Evolutionary conservation across 371 early-diverging fungal genomes (phyloP).

Genomic region (Fennellomyces sp.): DNA sequence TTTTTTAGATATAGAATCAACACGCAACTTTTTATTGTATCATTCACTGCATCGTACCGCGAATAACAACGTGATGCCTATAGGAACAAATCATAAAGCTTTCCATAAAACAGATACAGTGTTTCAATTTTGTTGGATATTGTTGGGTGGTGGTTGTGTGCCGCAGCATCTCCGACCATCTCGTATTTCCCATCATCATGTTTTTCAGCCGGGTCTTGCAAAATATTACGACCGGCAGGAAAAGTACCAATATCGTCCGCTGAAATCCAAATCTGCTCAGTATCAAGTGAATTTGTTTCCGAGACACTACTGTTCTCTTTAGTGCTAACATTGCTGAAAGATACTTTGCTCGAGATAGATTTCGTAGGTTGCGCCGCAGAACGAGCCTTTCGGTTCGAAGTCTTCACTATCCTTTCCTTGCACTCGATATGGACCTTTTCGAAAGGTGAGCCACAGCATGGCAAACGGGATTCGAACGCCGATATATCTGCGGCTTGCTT

Average conservation of each 20-base stretch:
- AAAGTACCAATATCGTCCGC: constrained; percentile 18
- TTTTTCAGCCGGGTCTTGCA: constrained; percentile 18
- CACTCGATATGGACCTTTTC: no score
- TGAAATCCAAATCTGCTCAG: constrained; percentile 9
- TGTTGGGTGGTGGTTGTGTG: constrained; percentile 10
- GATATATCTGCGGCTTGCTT: no score
- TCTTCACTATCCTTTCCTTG: no score
- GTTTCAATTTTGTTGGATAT: constrained; percentile 6
- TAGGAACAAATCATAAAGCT: no score
- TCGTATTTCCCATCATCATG: constrained; percentile 15
- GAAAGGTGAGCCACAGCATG: no score
- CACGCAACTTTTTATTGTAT: no score
- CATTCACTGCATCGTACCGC: no score
- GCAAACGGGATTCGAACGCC: no score
- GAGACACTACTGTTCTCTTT: not conserved
- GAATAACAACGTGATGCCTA: no score
- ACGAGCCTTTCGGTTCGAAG: constrained; percentile 5
- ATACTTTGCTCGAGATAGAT: constrained; percentile 29
- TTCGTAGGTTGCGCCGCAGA: constrained; percentile 32
- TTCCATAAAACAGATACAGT: no score
- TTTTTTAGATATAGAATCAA: no score
- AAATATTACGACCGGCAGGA: constrained; percentile 4
- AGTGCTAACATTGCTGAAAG: not conserved
- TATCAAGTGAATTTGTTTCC: constrained; percentile 6
- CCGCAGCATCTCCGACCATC: constrained; percentile 9